These are phyloP conservation scores for Trichocladium antarcticum DNA, from an alignment of 495 filamentous ascomycete species.

Conservation along the genomic window DNA sequence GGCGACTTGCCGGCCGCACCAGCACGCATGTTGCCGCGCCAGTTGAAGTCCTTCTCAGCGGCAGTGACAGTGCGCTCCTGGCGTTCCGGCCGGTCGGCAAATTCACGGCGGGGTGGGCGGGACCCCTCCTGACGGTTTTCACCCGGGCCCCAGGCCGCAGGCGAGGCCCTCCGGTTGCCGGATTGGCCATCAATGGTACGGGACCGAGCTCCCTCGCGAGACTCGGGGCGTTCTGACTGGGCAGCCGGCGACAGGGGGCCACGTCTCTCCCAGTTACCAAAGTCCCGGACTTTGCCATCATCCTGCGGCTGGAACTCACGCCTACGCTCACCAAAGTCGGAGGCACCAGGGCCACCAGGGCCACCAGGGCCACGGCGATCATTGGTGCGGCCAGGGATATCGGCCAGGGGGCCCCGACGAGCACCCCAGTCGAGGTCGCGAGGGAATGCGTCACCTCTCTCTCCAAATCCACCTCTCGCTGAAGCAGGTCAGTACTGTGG, in stretches of 20 bases:
- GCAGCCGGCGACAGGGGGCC: slow-evolving; percentile 73
- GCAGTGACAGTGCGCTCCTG: slow-evolving; percentile 67
- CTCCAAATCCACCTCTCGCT: slow-evolving; percentile 56
- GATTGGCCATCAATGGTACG: slow-evolving; percentile 47
- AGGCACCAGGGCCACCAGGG: slow-evolving; percentile 15
- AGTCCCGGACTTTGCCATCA: slow-evolving; percentile 77
- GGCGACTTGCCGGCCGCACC: slow-evolving; percentile 45
- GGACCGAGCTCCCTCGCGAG: slow-evolving; percentile 59
- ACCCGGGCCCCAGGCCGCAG: slow-evolving; percentile 59
- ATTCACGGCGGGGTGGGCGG: slow-evolving; percentile 70
- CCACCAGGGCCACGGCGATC: slow-evolving; percentile 31
- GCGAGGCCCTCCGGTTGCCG: slow-evolving; percentile 51
- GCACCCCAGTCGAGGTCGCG: slow-evolving; percentile 50
- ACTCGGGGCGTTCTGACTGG: slow-evolving; percentile 40
- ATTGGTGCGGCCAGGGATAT: slow-evolving; percentile 44
- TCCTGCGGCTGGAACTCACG: slow-evolving; percentile 36
- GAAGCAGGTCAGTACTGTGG: slow-evolving; percentile 19
- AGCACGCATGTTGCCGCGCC: slow-evolving; percentile 72
- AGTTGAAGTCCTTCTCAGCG: slow-evolving; percentile 76
- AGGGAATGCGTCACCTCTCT: slow-evolving; percentile 43
- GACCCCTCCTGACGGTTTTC: slow-evolving; percentile 50
- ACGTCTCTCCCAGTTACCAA: slow-evolving; percentile 90
- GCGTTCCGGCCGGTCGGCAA: slow-evolving; percentile 62
- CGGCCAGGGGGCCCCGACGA: slow-evolving; percentile 78
- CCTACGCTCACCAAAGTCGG: slow-evolving; percentile 35